phyloP scores from a whole-genome alignment of 73 alveolate species.

The Paramecium sexaurelia region DNA sequence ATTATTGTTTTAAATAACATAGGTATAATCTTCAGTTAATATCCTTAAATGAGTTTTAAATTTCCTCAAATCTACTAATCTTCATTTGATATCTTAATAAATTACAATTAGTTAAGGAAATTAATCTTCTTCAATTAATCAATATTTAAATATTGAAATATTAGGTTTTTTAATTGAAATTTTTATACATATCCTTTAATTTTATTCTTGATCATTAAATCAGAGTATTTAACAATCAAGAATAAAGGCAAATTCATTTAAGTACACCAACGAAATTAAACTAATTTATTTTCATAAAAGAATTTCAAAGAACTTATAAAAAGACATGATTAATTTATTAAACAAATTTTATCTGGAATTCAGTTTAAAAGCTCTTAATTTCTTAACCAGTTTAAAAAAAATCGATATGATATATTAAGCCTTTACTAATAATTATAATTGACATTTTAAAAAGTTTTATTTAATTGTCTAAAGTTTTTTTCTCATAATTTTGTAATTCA shows the following conservation, averaged over 20 bases:
- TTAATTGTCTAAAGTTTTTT: too few species aligned
- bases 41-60: not conserved
- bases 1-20: not conserved
- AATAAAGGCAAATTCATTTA: conserved; percentile 41
- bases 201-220: too few species aligned
- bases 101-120: not conserved
- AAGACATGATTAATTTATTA: not conserved
- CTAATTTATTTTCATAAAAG: not conserved
- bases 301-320: not conserved
- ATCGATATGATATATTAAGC: too few species aligned
- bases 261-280: not conserved
- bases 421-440: too few species aligned
- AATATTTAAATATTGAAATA: not conserved
- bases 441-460: not conserved
- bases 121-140: not conserved
- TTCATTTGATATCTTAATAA: not conserved
- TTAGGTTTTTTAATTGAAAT: not conserved
- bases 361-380: conserved; percentile 27
- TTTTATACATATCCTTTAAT: too few species aligned
- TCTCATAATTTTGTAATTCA: too few species aligned
- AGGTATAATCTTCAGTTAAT: not conserved
- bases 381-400: too few species aligned
- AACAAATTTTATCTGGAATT: not conserved
- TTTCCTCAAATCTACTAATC: not conserved
- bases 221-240: conserved; percentile 36